Percentiles rank a stretch among this genome's conserved stretches.
Evolutionary conservation across 305 asterid species (phyloP).

Genomic region (Rubia balearica): DNA sequence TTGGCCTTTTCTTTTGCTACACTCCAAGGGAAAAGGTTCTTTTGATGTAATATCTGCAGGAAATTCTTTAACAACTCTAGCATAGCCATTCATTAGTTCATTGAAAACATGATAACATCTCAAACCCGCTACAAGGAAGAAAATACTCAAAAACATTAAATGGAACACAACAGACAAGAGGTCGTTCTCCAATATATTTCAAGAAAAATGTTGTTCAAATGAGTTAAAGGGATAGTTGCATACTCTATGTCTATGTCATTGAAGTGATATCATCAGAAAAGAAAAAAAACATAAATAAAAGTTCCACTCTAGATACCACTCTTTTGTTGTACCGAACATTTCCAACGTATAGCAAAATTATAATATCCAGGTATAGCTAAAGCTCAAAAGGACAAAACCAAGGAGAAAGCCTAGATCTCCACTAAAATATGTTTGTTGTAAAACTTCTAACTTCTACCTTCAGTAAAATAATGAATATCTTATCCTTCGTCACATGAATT

Average conservation of each 20-base stretch:
- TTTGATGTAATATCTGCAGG: conserved; percentile 73
- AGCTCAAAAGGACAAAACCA: not conserved
- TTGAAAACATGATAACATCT: conserved; percentile 90
- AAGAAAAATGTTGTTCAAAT: not conserved
- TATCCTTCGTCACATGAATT: not conserved
- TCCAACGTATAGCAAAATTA: not conserved
- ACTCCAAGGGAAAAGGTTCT: conserved; percentile 85
- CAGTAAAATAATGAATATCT: not conserved
- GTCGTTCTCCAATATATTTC: not conserved
- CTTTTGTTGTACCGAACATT: no score
- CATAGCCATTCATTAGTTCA: conserved; percentile 65
- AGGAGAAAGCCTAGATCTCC: not conserved
- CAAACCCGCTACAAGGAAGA: conserved; percentile 57
- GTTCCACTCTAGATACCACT: no score
- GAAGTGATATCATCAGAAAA: no score
- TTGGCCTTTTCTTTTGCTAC: conserved; percentile 92
- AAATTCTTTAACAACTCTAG: conserved; percentile 68
- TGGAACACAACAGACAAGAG: not conserved
- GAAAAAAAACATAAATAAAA: no score
- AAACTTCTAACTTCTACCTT: not conserved
- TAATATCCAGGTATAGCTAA: not conserved
- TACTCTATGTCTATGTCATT: no score
- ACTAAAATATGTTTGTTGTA: no score
- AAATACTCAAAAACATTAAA: not conserved
- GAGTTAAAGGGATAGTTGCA: no score